Percentiles rank a stretch among this genome's conserved stretches.
phyloP scores from a whole-genome alignment of 768 basidiomycete genomes.

The Mycena albidolilacea region DNA sequence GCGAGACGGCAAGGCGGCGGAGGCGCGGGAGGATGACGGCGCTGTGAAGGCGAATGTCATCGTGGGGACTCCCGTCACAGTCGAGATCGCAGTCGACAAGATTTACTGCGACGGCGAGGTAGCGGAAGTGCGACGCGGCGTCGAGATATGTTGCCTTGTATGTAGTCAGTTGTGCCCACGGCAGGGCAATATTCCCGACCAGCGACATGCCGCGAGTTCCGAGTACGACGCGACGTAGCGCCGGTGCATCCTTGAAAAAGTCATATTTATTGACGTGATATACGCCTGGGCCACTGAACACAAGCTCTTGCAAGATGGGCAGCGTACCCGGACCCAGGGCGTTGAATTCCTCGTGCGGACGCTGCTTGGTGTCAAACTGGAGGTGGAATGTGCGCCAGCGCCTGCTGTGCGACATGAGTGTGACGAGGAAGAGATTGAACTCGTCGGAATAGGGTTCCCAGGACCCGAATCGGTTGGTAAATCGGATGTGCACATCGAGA shows the following conservation, averaged over 20 bases:
- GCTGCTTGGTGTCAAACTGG: not conserved
- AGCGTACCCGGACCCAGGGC: not conserved
- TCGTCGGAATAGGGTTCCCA: too few relatives aligned
- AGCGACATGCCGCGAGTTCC: not conserved
- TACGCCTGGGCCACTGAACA: not conserved
- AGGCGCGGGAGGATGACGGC: conserved; percentile 1
- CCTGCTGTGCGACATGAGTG: not conserved
- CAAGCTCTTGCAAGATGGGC: not conserved
- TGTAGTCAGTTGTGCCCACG: conserved; percentile 7
- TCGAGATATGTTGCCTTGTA: conserved; percentile 18
- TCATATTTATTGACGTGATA: not conserved
- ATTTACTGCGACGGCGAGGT: not conserved
- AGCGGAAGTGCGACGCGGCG: not conserved
- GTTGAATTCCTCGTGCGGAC: not conserved
- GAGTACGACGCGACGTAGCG: not conserved
- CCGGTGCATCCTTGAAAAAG: not conserved
- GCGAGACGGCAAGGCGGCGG: conserved; percentile 4
- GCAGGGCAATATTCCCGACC: not conserved
- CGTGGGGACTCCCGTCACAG: not conserved
- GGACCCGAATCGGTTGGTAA: not conserved
- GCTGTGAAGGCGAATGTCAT: not conserved
- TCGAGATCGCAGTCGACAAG: conserved; percentile 20
- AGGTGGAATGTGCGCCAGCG: conserved; percentile 18
- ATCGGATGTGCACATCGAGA: not conserved
- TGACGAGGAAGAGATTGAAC: not conserved